These are phyloP conservation scores for Botrytis porri DNA, from an alignment of 2,329 filamentous ascomycete genomes.

Conservation along the genomic window DNA sequence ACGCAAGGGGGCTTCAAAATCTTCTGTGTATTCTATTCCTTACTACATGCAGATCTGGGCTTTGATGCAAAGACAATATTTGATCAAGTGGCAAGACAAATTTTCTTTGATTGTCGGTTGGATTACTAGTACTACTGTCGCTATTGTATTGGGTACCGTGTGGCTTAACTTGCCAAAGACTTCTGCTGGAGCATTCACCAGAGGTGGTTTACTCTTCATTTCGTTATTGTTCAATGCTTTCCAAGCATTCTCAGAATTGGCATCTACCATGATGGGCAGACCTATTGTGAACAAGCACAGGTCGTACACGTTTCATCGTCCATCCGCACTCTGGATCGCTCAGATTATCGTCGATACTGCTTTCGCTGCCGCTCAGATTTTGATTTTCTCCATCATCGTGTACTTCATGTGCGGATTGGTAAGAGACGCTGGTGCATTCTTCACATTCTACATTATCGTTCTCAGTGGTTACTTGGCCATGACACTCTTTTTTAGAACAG, in stretches of 20 bases:
- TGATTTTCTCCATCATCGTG: conserved; percentile 70
- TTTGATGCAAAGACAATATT: conserved; percentile 78
- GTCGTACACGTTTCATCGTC: conserved; percentile 78
- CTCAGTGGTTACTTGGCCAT: conserved; percentile 67
- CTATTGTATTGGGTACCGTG: conserved; percentile 75
- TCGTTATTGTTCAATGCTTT: conserved; percentile 84
- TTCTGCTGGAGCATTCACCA: conserved; percentile 69
- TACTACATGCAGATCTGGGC: conserved; percentile 83
- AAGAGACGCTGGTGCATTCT: conserved; percentile 72
- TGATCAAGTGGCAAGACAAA: conserved; percentile 82
- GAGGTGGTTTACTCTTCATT: conserved; percentile 79
- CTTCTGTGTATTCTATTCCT: conserved; percentile 78
- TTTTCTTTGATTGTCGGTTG: conserved; percentile 74
- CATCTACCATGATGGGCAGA: conserved; percentile 70
- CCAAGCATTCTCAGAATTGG: conserved; percentile 76
- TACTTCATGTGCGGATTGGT: conserved; percentile 75
- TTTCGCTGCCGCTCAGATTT: conserved; percentile 67
- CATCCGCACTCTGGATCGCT: conserved; percentile 77
- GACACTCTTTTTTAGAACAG: conserved; percentile 74
- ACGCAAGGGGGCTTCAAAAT: conserved; percentile 65
- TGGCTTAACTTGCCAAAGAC: conserved; percentile 68
- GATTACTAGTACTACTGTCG: conserved; percentile 68
- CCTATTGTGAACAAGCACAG: conserved; percentile 81
- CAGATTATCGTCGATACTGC: conserved; percentile 77
- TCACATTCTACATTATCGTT: conserved; percentile 71